Percentiles rank a stretch among this genome's conserved stretches.
Evolutionary conservation across 176 grass and related monocot genomes (phyloP).

Genomic region (Carex littledalei): DNA sequence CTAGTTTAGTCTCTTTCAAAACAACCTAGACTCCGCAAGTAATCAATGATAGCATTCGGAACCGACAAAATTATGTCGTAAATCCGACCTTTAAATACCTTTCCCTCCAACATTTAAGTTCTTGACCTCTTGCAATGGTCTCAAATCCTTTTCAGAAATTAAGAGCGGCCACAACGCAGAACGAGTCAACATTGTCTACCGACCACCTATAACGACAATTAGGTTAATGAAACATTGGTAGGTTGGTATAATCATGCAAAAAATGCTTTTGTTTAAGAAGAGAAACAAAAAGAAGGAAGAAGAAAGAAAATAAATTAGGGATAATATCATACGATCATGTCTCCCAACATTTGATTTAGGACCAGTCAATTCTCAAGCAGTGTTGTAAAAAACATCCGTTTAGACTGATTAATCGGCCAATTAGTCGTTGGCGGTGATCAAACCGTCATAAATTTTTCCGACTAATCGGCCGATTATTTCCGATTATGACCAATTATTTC

Average conservation of each 20-base stretch:
- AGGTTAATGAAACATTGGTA: background rate
- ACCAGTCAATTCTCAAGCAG: no score
- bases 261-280: background rate
- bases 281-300: background rate
- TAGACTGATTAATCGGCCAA: no score
- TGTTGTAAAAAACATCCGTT: no score
- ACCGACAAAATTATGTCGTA: background rate
- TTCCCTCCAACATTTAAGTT: background rate
- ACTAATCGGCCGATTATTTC: no score
- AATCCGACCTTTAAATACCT: background rate
- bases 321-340: no score
- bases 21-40: no score
- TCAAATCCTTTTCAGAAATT: background rate
- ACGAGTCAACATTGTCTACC: background rate
- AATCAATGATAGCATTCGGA: background rate
- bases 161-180: background rate
- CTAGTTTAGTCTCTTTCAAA: no score
- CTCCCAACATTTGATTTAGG: no score
- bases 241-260: background rate
- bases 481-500: no score
- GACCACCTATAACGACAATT: background rate
- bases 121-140: background rate
- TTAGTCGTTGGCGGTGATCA: no score
- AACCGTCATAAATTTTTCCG: no score
- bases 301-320: background rate